A percentile compares a stretch with the other conserved stretches of the same genome.
Conservation (phyloP, 345 rosid species). For the Firmiana major region DNA sequence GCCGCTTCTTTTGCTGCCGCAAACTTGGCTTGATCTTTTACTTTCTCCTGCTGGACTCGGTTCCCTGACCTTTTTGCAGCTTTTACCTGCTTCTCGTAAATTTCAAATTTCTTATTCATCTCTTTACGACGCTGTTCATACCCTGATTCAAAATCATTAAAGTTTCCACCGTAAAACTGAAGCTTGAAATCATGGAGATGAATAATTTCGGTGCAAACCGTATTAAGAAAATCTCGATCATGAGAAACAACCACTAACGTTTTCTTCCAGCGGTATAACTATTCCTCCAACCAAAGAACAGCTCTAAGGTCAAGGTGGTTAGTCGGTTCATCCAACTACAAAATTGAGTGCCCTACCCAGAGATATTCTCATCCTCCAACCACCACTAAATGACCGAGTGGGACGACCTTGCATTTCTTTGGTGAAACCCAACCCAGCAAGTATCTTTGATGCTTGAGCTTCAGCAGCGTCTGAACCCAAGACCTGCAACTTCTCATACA, state of each 20-base stretch:
- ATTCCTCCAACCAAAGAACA: constrained; percentile 94
- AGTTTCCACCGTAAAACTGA: constrained; percentile 81
- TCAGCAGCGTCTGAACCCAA: constrained; percentile 95
- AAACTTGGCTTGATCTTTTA: constrained; percentile 75
- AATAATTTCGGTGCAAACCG: constrained; percentile 82
- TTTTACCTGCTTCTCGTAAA: constrained; percentile 69
- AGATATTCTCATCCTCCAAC: constrained; percentile 99
- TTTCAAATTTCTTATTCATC: constrained; percentile 77
- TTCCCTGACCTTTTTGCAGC: constrained; percentile 86
- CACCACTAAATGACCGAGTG: constrained; percentile 88
- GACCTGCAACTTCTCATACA: constrained; percentile 81
- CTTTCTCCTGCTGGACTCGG: constrained; percentile 82
- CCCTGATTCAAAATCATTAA: constrained; percentile 75
- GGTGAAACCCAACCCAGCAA: constrained; percentile 91
- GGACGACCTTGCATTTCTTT: constrained; percentile 85
- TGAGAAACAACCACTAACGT: constrained; percentile 94
- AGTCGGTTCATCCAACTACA: constrained; percentile 91
- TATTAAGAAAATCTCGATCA: constrained; percentile 90
- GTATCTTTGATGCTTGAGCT: constrained; percentile 91
- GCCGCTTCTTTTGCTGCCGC: constrained; percentile 73
- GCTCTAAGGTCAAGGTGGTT: constrained; percentile 97
- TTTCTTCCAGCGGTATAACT: constrained; percentile 86
- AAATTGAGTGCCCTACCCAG: constrained; percentile 91
- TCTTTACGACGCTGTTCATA: constrained; percentile 93
- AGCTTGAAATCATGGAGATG: constrained; percentile 89